Evolutionary conservation across 2,329 filamentous ascomycete species (phyloP).

Genomic region (Ophiocordyceps unilateralis): DNA sequence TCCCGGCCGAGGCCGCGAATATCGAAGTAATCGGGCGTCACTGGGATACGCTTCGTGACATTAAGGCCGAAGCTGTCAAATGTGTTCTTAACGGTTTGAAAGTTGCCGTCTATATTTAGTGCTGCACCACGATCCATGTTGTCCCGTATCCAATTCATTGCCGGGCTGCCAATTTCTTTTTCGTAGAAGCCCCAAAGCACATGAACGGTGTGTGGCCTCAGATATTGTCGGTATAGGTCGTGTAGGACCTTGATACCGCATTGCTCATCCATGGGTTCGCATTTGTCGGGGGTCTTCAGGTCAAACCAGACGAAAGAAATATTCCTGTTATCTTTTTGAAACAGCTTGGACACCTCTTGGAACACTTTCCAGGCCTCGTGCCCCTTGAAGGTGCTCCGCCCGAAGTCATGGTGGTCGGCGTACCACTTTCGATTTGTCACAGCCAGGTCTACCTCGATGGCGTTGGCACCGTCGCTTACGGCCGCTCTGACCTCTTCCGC

Average conservation of each 20-base stretch:
- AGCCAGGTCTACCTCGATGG: neutral
- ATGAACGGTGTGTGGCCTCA: neutral
- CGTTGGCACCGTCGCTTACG: neutral
- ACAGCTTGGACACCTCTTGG: neutral
- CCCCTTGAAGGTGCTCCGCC: neutral
- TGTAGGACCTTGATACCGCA: conserved; percentile 1
- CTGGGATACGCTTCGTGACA: no score
- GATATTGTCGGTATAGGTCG: neutral
- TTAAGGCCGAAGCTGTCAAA: no score
- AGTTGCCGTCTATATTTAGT: neutral
- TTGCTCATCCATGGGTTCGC: neutral
- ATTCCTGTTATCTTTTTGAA: neutral
- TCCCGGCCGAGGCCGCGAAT: no score
- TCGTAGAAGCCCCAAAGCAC: conserved; percentile 2
- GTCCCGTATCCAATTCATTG: no score
- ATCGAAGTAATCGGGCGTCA: no score
- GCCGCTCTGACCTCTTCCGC: neutral
- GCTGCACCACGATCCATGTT: no score
- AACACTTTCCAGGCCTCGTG: no score
- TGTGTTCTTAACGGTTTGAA: no score
- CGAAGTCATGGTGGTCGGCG: neutral
- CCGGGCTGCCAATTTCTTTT: neutral
- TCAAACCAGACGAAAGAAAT: neutral
- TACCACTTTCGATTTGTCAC: neutral
- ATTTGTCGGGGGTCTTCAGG: neutral